Conservation (phyloP, 148 eudicot genomes). For the Amaranthus hypochondriacus region DNA sequence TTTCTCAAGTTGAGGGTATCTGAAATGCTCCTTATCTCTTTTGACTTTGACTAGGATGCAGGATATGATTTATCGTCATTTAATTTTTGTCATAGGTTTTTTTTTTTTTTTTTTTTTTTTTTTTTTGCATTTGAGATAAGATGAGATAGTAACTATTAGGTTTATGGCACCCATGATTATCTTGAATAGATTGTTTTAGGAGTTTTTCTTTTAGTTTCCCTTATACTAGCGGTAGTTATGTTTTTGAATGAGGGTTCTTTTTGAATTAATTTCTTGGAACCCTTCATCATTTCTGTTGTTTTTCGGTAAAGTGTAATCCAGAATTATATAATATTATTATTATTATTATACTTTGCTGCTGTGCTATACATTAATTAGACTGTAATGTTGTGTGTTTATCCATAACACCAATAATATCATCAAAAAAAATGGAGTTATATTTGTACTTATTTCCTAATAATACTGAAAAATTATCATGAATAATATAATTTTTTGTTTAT, state of each 20-base stretch:
- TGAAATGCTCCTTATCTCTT: too few species aligned
- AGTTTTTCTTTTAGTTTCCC: too few species aligned
- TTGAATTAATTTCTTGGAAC: slow-evolving; percentile 4
- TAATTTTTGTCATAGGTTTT: background rate
- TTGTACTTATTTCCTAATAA: too few species aligned
- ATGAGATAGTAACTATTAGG: too few species aligned
- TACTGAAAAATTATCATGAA: too few species aligned
- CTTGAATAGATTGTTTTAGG: too few species aligned
- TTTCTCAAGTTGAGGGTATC: too few species aligned
- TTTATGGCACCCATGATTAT: too few species aligned
- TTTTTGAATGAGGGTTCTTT: slow-evolving; percentile 21
- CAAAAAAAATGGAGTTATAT: slow-evolving; percentile 15
- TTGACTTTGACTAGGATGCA: too few species aligned
- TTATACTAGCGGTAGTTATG: too few species aligned
- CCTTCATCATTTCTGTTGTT: slow-evolving; percentile 1
- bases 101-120: slow-evolving; percentile 3
- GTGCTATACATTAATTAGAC: slow-evolving; percentile 1
- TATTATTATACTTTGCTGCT: slow-evolving; percentile 21
- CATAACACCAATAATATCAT: slow-evolving; percentile 10
- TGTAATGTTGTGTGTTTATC: slow-evolving; percentile 14
- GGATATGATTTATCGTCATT: too few species aligned
- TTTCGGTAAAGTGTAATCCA: slow-evolving; percentile 15
- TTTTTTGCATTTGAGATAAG: background rate
- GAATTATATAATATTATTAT: background rate
- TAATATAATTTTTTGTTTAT: slow-evolving; percentile 4